Percentiles rank a stretch among this genome's conserved stretches.
phyloP scores from a whole-genome alignment of 2,329 filamentous ascomycete genomes.

The Phyllosticta citribraziliensis region DNA sequence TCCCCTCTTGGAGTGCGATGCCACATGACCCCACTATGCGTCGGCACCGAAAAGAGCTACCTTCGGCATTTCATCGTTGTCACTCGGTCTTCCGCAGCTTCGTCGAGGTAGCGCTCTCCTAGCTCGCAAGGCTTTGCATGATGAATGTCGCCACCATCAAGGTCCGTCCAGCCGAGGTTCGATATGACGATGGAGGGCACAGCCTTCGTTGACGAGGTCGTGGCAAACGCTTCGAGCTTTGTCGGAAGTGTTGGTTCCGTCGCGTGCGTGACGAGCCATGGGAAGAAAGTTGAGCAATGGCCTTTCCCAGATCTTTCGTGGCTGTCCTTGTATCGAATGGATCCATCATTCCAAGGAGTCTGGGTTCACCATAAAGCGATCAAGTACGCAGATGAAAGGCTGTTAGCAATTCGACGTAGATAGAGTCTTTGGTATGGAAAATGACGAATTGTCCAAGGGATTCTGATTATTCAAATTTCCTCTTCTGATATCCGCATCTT shows the following conservation, averaged over 20 bases:
- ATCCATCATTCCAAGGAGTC: too few relatives aligned
- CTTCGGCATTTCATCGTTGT: neutral
- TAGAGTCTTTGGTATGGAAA: too few relatives aligned
- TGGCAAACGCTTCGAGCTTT: neutral
- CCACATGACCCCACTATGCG: neutral
- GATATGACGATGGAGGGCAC: neutral
- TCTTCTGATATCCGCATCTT: neutral
- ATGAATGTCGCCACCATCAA: neutral
- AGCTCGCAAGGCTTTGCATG: conserved; percentile 17
- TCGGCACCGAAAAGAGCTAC: neutral
- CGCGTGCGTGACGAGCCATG: neutral
- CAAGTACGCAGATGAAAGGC: too few relatives aligned
- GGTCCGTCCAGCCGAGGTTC: neutral
- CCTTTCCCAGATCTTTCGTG: neutral
- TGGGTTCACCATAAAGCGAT: too few relatives aligned
- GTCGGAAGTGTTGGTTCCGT: neutral
- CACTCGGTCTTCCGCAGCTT: neutral
- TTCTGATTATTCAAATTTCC: neutral
- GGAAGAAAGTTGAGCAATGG: neutral
- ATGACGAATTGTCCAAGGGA: too few relatives aligned
- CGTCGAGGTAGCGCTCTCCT: neutral
- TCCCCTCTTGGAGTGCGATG: neutral
- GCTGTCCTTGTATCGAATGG: too few relatives aligned
- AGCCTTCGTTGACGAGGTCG: neutral
- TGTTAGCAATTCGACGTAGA: too few relatives aligned